These are phyloP conservation scores for Calamus simplicifolius DNA, from an alignment of 176 grass and related monocot species.

Conservation along the genomic window DNA sequence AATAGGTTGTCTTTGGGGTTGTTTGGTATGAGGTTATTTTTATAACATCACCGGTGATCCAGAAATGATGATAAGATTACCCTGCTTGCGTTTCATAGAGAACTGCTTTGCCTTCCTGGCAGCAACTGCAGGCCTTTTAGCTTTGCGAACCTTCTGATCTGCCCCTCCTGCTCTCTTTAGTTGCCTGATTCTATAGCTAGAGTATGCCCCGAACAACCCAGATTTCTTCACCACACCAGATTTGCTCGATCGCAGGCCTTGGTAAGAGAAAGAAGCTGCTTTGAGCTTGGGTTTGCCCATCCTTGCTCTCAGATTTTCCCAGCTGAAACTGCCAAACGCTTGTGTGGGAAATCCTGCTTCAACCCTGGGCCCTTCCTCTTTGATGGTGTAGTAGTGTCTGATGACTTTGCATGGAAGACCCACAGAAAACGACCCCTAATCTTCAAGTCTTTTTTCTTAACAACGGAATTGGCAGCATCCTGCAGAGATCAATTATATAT, in stretches of 20 bases:
- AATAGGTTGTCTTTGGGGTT: too few species aligned
- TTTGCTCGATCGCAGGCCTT: conserved; percentile 65
- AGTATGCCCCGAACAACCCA: conserved; percentile 16
- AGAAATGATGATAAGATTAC: too few species aligned
- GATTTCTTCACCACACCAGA: conserved; percentile 62
- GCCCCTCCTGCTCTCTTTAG: background rate
- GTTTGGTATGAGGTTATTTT: too few species aligned
- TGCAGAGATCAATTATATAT: conserved; percentile 1
- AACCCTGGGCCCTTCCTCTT: background rate
- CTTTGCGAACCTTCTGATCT: background rate
- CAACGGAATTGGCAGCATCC: conserved; percentile 60
- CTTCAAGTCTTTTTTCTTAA: conserved; percentile 38
- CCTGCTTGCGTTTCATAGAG: conserved; percentile 57
- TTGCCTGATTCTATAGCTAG: conserved; percentile 31
- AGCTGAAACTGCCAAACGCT: conserved; percentile 13
- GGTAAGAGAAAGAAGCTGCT: conserved; percentile 49
- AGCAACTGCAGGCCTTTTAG: conserved; percentile 73
- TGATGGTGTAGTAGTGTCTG: conserved; percentile 18
- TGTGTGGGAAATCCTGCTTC: conserved; percentile 24
- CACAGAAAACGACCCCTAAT: conserved; percentile 64
- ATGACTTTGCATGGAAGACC: conserved; percentile 54
- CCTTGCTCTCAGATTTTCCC: conserved; percentile 19
- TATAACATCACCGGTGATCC: too few species aligned
- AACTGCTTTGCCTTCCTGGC: conserved; percentile 71
- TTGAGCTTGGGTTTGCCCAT: conserved; percentile 33